Conservation (phyloP, 495 filamentous ascomycete genomes). For the Aspergillus hancockii region DNA sequence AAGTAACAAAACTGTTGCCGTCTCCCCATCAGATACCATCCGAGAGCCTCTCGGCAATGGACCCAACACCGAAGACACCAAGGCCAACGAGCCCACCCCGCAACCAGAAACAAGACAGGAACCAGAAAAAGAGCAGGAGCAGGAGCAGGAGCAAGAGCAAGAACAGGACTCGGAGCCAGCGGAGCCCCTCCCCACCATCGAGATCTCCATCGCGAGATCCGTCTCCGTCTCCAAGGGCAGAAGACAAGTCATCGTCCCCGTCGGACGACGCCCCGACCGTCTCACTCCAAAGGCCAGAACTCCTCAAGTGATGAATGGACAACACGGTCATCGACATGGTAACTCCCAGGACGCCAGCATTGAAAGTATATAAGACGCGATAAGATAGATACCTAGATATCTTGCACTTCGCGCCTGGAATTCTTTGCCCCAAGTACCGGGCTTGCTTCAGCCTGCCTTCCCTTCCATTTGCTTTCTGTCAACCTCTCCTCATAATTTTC, state of each 20-base stretch:
- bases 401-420: neutral
- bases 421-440: neutral
- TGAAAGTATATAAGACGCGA: slow-evolving; percentile 22
- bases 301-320: slow-evolving; percentile 32
- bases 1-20: slow-evolving; percentile 6
- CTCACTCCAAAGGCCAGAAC: slow-evolving; percentile 25
- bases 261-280: slow-evolving; percentile 29
- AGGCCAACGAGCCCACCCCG: slow-evolving; percentile 3
- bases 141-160: slow-evolving; percentile 1
- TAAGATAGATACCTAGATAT: neutral
- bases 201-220: slow-evolving; percentile 44
- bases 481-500: neutral
- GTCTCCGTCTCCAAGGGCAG: slow-evolving; percentile 42
- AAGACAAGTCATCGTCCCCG: slow-evolving; percentile 39
- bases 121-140: neutral
- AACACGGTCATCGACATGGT: slow-evolving; percentile 34
- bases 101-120: neutral
- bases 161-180: slow-evolving; percentile 4
- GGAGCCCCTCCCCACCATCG: slow-evolving; percentile 27
- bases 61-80: slow-evolving; percentile 9
- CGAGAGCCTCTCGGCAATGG: slow-evolving; percentile 23
- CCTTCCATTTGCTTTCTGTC: neutral
- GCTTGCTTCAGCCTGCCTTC: neutral
- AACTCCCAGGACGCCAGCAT: slow-evolving; percentile 41
- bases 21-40: slow-evolving; percentile 15